Percentiles rank a stretch among this genome's conserved stretches.
phyloP scores from a whole-genome alignment of 1,284 basidiomycete genomes.

The Psilocybe mexicana region DNA sequence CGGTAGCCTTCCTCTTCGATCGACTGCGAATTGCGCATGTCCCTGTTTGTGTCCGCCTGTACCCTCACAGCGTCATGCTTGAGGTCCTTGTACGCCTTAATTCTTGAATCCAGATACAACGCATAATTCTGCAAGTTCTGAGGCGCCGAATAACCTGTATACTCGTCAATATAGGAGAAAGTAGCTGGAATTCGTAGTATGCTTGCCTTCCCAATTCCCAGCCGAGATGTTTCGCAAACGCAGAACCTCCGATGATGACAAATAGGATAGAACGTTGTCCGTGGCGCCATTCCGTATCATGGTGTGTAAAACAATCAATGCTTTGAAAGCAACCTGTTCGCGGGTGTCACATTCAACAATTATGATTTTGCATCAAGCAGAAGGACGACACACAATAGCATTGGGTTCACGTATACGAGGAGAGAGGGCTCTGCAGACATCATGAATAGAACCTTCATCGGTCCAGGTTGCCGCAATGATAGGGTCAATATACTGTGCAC shows the following conservation, averaged over 20 bases:
- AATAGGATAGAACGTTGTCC: conserved; percentile 84
- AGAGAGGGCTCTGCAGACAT: conserved; percentile 87
- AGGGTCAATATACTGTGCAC: conserved; percentile 75
- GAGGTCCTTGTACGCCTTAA: conserved; percentile 87
- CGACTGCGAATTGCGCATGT: conserved; percentile 65
- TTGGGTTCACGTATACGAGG: conserved; percentile 89
- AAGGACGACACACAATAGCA: conserved; percentile 64
- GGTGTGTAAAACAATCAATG: conserved; percentile 91
- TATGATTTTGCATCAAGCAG: conserved; percentile 28
- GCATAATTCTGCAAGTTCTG: conserved; percentile 89
- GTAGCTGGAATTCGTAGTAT: conserved; percentile 5
- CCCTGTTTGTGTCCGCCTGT: conserved; percentile 87
- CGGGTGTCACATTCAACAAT: conserved; percentile 7
- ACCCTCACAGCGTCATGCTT: conserved; percentile 93
- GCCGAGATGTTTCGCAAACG: conserved; percentile 76
- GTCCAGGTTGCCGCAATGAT: conserved; percentile 95
- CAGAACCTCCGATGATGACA: conserved; percentile 79
- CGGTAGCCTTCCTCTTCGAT: conserved; percentile 55
- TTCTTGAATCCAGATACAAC: conserved; percentile 86
- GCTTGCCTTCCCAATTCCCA: conserved; percentile 80
- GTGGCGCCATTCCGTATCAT: conserved; percentile 95
- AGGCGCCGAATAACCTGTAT: conserved; percentile 78
- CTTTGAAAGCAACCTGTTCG: conserved; percentile 90
- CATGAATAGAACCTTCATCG: conserved; percentile 88
- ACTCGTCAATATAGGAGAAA: conserved; percentile 1